These are phyloP conservation scores for Lantana camara DNA, from an alignment of 257 asterid genomes.

Conservation along the genomic window DNA sequence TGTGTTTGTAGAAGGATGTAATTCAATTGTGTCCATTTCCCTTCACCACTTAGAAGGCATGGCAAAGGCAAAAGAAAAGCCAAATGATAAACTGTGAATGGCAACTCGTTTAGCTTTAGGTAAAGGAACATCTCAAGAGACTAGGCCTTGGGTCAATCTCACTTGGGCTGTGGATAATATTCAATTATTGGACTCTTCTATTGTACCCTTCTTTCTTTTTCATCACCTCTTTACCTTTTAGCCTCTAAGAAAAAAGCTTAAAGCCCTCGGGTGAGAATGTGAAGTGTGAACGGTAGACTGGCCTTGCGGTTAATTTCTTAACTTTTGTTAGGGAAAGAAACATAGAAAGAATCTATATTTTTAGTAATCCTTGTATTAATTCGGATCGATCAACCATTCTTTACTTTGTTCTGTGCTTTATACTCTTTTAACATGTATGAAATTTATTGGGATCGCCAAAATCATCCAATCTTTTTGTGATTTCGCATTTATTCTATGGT, in stretches of 20 bases:
- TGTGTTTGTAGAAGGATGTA: too few species aligned
- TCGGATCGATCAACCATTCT: constrained; percentile 13
- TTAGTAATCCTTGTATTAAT: not conserved
- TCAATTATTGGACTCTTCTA: constrained; percentile 17
- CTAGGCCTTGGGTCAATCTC: constrained; percentile 24
- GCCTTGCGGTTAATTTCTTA: constrained; percentile 25
- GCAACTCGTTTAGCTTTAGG: constrained; percentile 8
- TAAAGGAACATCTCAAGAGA: not conserved
- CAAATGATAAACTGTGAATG: not conserved
- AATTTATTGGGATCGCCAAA: constrained; percentile 44
- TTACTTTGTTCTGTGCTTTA: not conserved
- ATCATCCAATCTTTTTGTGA: constrained; percentile 8
- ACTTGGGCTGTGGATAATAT: constrained; percentile 11
- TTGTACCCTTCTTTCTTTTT: constrained; percentile 1
- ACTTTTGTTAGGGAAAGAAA: too few species aligned
- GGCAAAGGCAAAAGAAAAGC: not conserved
- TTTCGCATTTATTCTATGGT: not conserved
- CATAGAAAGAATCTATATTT: constrained; percentile 22
- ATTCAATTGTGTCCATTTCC: too few species aligned
- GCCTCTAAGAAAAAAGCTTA: not conserved
- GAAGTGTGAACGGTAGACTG: constrained; percentile 19
- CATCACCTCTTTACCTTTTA: not conserved
- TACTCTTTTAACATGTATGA: not conserved
- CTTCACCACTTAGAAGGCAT: not conserved
- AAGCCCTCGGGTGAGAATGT: not conserved